phyloP scores from a whole-genome alignment of 345 rosid genomes.

The Rubroshorea leprosula region DNA sequence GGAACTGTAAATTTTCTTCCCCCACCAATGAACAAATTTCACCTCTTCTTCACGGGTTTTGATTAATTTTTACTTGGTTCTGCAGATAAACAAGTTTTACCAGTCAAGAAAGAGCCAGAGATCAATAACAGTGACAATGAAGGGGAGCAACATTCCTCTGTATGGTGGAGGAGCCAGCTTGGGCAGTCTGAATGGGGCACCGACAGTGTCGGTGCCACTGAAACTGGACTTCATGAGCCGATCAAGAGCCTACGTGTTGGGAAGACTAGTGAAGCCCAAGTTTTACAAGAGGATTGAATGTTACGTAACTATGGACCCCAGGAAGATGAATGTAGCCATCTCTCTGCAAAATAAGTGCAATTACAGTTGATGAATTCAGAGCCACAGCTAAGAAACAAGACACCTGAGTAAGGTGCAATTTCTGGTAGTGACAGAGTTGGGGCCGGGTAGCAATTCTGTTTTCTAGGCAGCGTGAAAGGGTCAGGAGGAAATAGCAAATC shows the following conservation, averaged over 20 bases:
- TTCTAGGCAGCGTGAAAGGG: neutral
- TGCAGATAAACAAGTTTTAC: constrained; percentile 49
- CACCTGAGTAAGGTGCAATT: neutral
- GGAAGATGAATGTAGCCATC: constrained; percentile 37
- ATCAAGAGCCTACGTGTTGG: constrained; percentile 58
- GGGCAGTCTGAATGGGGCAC: constrained; percentile 47
- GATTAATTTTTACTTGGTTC: constrained; percentile 1
- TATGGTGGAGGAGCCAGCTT: constrained; percentile 61
- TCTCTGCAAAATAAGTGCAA: constrained; percentile 47
- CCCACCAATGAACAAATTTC: neutral
- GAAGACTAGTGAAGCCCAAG: constrained; percentile 49
- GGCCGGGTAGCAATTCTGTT: neutral
- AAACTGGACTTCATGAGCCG: constrained; percentile 42
- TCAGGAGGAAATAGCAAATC: neutral
- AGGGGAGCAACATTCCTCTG: constrained; percentile 42
- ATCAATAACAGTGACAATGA: constrained; percentile 28
- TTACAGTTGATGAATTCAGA: constrained; percentile 20
- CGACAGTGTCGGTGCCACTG: constrained; percentile 44
- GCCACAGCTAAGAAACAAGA: neutral
- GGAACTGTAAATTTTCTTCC: constrained; percentile 38
- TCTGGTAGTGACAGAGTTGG: neutral
- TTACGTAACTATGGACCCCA: constrained; percentile 44
- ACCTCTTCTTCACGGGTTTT: too few relatives aligned
- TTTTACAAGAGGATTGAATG: constrained; percentile 50
- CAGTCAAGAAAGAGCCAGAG: constrained; percentile 65